Base-by-base conservation (phyloP, 257 asterid genomes). In the Dorcoceras hygrometricum region DNA sequence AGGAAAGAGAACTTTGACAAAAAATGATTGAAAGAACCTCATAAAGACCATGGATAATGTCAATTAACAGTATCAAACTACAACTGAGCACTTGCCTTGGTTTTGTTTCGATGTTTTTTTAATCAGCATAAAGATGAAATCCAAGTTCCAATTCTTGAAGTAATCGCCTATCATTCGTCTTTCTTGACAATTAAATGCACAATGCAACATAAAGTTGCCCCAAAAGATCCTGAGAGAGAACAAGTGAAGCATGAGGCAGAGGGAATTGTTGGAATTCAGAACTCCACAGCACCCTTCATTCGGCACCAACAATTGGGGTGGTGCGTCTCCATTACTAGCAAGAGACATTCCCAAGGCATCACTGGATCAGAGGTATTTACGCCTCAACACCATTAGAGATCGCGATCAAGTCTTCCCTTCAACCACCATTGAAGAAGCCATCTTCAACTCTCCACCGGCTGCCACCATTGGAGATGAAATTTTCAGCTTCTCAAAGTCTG, bases 291-390 rank as follows among this genome's bases (percentile, higher is more conserved):
- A 87, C 74, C 90, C 93, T 48, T 74, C 82, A 11, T 39, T 57
- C 3, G 87, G 93, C 36, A 80, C 79, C 20, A 87, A 89, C 72
- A 82, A 76, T 11, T 87, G 96, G 96, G 96, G 96, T 20, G 96
- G 96, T 3, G 79, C 91, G 0, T 89, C 96, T 16, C 96, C 95
- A 0, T 32, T 89, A 79, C 60, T 89, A 64, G 96, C 95, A 1
- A 71, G 95, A 22, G 66, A 80, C 73, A 28, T 89, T 57, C 91
- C 95, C 1, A 67, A 75, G 51, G 94, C 82, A 69, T 77, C 88
- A 18, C 89, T 89, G 2, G 88, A 82, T 3, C 87, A 79, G 22
- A 80, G 87, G 71, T 89, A 89, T 61, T 28, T 58, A 5, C 64
- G 72, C 69, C 82, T 89, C 60, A 75, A 85, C 27, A 54, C 77